Evolutionary conservation across 1,284 basidiomycete species (phyloP).

Genomic region (Boletus albobrunnescens): DNA sequence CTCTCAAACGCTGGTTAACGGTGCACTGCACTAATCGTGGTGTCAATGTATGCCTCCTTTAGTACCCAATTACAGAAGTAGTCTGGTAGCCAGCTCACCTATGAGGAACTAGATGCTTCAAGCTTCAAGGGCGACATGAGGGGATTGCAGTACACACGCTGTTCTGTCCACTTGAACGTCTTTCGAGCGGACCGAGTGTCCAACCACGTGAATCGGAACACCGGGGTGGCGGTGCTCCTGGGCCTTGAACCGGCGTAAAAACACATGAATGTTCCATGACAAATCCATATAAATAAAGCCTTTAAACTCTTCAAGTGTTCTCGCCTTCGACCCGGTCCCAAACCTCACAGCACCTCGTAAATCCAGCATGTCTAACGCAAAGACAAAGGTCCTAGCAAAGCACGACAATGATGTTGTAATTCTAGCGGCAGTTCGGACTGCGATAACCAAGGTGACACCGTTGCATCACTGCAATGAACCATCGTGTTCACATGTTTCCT

Average conservation of each 20-base stretch:
- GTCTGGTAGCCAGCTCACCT: background rate
- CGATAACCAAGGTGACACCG: conserved; percentile 74
- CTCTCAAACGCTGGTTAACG: background rate
- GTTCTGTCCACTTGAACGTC: no score
- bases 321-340: background rate
- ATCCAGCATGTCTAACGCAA: conserved; percentile 30
- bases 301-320: no score
- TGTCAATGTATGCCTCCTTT: background rate
- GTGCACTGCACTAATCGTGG: no score
- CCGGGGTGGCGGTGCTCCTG: background rate
- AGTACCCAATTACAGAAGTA: no score
- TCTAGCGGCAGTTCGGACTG: conserved; percentile 82
- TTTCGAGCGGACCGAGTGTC: no score
- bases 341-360: conserved; percentile 2
- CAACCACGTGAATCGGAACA: background rate
- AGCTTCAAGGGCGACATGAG: no score
- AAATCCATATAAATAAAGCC: background rate
- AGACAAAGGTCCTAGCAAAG: conserved; percentile 51
- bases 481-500: conserved; percentile 13
- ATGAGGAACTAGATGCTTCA: no score
- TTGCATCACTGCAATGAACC: background rate
- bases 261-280: conserved; percentile 26
- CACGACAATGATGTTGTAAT: conserved; percentile 87
- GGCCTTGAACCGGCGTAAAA: no score
- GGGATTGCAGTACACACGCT: no score